Conservation (phyloP, 2,329 filamentous ascomycete genomes). For the Mycosphaerella arachidis region DNA sequence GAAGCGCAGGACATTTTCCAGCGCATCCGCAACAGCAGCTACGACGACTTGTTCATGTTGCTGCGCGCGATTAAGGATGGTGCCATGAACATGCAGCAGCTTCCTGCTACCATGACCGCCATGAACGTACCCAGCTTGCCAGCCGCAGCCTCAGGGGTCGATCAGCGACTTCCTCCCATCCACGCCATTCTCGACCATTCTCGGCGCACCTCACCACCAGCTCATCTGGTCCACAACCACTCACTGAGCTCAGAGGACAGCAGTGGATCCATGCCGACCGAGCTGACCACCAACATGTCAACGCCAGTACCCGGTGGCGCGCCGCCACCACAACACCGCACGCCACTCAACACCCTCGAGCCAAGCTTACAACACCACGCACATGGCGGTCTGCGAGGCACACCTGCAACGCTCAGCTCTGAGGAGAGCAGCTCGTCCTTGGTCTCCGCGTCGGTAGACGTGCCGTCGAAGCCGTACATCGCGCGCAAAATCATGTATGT, state of each 20-base stretch:
- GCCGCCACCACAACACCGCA: slow-evolving; percentile 1
- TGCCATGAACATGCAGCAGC: slow-evolving; percentile 10
- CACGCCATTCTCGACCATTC: slow-evolving; percentile 20
- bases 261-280: slow-evolving; percentile 7
- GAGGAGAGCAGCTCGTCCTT: slow-evolving; percentile 20
- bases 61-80: slow-evolving; percentile 20
- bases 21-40: slow-evolving; percentile 23
- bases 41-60: slow-evolving; percentile 23
- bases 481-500: slow-evolving; percentile 1
- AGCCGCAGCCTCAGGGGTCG: slow-evolving; percentile 8
- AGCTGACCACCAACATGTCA: neutral
- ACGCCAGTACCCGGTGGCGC: neutral
- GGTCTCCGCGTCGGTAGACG: slow-evolving; percentile 13
- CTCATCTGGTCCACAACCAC: slow-evolving; percentile 15
- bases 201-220: slow-evolving; percentile 7
- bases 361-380: slow-evolving; percentile 8
- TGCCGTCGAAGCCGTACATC: slow-evolving; percentile 15
- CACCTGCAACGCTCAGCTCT: slow-evolving; percentile 12
- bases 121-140: neutral
- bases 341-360: slow-evolving; percentile 11
- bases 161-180: slow-evolving; percentile 20
- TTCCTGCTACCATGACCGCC: slow-evolving; percentile 2
- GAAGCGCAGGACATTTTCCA: slow-evolving; percentile 30
- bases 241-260: slow-evolving; percentile 23
- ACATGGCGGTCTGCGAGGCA: neutral